Evolutionary conservation across 306 rosid genomes (phyloP).

Genomic region (Inga oerstediana): DNA sequence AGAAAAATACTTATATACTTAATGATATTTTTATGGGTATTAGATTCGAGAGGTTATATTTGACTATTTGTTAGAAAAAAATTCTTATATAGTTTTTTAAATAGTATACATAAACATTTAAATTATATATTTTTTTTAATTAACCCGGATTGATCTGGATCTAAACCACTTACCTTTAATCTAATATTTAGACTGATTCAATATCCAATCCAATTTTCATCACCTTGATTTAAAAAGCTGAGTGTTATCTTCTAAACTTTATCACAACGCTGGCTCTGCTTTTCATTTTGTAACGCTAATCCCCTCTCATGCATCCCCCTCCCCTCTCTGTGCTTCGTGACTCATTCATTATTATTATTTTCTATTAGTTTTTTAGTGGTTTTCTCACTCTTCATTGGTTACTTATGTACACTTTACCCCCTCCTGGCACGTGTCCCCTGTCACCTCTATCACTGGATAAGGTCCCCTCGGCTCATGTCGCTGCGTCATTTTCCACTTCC

Average conservation of each 20-base stretch:
- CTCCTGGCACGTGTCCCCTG: constrained; percentile 46
- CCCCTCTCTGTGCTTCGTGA: constrained; percentile 40
- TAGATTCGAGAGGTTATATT: no score
- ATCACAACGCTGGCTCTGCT: background rate
- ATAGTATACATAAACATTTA: no score
- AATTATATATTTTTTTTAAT: no score
- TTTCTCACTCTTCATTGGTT: constrained; percentile 19
- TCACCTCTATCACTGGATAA: constrained; percentile 49
- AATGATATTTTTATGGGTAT: no score
- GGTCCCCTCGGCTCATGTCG: constrained; percentile 41
- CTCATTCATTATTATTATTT: constrained; percentile 32
- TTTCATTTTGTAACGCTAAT: background rate
- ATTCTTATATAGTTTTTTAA: no score
- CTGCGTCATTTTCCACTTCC: constrained; percentile 24
- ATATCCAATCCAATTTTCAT: no score
- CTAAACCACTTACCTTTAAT: no score
- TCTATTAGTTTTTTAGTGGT: background rate
- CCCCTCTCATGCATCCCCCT: no score
- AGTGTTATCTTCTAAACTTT: background rate
- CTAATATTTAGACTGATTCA: no score
- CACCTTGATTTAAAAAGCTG: background rate
- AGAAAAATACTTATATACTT: no score
- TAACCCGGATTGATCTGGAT: no score
- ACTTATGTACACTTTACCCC: constrained; percentile 43
- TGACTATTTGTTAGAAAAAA: no score